phyloP scores from a whole-genome alignment of 352 stramenopile genomes.

The Globisporangium canariense region DNA sequence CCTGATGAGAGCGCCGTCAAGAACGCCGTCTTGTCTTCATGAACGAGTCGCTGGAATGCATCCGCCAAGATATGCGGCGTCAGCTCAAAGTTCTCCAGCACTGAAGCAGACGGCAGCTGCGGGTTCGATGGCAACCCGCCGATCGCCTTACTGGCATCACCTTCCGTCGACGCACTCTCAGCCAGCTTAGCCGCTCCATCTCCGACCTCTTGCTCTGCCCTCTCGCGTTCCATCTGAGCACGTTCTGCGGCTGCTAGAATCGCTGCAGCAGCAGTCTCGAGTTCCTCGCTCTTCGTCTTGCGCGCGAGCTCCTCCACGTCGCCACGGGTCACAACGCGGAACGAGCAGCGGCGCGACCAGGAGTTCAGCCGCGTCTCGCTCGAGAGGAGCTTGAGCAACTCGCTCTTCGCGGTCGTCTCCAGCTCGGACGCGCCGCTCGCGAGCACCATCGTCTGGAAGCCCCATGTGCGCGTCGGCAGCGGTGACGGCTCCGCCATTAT shows the following conservation, averaged over 20 bases:
- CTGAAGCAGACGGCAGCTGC: constrained; percentile 1
- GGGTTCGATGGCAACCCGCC: neutral
- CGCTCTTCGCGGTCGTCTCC: constrained; percentile 25
- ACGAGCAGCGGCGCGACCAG: constrained; percentile 33
- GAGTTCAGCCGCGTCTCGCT: constrained; percentile 22
- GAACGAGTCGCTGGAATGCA: constrained; percentile 51
- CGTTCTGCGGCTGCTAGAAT: neutral
- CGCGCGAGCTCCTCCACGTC: constrained; percentile 35
- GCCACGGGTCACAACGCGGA: constrained; percentile 36
- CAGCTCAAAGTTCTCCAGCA: constrained; percentile 13
- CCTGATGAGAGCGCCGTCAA: neutral
- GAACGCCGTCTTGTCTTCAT: constrained; percentile 40
- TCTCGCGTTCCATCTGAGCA: neutral
- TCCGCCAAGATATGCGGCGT: constrained; percentile 33
- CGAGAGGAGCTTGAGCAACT: constrained; percentile 27
- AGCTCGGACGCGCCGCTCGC: constrained; percentile 33
- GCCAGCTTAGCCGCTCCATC: neutral
- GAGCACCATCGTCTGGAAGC: constrained; percentile 50
- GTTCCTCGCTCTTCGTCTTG: constrained; percentile 13
- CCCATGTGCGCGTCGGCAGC: constrained; percentile 22
- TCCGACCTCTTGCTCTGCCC: neutral
- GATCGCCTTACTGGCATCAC: neutral
- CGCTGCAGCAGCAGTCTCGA: neutral
- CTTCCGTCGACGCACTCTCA: neutral
- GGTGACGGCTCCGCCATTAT: neutral